phyloP scores from a whole-genome alignment of 2,329 filamentous ascomycete genomes.

The Aspergillus tanneri region DNA sequence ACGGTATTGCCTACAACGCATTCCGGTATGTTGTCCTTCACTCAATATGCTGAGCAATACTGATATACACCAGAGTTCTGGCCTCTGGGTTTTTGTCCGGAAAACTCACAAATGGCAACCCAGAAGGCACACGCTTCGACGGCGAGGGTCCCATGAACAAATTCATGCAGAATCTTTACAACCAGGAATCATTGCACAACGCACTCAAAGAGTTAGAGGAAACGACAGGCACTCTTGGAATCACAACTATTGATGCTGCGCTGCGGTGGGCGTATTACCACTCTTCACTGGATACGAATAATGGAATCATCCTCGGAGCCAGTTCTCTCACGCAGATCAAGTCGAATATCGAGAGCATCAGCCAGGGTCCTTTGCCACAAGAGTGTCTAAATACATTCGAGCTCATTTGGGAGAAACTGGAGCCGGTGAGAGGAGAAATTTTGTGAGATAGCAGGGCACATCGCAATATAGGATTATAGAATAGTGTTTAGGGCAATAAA shows the following conservation, averaged over 20 bases:
- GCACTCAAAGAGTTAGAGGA: conserved; percentile 31
- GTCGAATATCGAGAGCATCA: conserved; percentile 29
- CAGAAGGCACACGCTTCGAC: conserved; percentile 30
- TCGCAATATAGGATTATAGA: too few species aligned
- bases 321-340: conserved; percentile 33
- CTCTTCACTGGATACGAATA: conserved; percentile 26
- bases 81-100: conserved; percentile 40
- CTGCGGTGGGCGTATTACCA: conserved; percentile 39
- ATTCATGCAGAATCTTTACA: conserved; percentile 29
- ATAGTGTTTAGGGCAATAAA: too few species aligned
- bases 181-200: conserved; percentile 7
- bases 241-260: conserved; percentile 36
- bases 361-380: conserved; percentile 34
- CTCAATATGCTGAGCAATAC: neutral
- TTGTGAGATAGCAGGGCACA: too few species aligned
- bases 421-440: neutral
- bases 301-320: conserved; percentile 41
- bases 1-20: conserved; percentile 18
- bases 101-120: conserved; percentile 27
- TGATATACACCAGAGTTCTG: conserved; percentile 21
- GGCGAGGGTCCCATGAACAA: conserved; percentile 27
- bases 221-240: conserved; percentile 21
- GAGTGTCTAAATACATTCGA: conserved; percentile 2
- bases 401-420: neutral
- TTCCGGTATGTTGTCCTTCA: conserved; percentile 1